Percentiles rank a stretch among this genome's conserved stretches.
Conservation (phyloP, 306 rosid species). For the Hippophae gyantsensis region DNA sequence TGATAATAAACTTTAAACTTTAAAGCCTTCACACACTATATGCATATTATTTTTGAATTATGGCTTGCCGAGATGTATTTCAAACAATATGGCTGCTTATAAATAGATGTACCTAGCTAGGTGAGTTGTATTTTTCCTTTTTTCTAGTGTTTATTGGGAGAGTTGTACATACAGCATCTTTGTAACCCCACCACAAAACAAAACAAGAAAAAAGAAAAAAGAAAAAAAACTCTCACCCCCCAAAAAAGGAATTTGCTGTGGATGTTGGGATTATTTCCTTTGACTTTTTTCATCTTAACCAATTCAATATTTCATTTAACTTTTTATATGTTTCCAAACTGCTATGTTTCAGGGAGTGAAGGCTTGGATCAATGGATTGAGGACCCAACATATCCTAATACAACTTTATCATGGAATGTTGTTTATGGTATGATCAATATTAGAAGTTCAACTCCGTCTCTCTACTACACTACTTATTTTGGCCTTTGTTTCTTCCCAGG, state of each 20-base stretch:
- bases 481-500: conserved; percentile 33
- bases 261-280: too few species aligned
- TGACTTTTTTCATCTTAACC: too few species aligned
- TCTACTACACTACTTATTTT: conserved; percentile 19
- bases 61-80: too few species aligned
- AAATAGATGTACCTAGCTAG: too few species aligned
- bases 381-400: conserved; percentile 54
- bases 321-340: conserved; percentile 22
- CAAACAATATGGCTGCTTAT: too few species aligned
- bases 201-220: too few species aligned
- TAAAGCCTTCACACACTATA: not conserved
- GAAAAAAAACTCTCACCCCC: too few species aligned
- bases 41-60: not conserved
- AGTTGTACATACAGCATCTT: too few species aligned
- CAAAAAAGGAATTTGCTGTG: too few species aligned
- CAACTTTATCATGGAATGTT: conserved; percentile 67
- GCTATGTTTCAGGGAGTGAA: conserved; percentile 42
- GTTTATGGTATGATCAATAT: conserved; percentile 42
- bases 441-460: not conserved
- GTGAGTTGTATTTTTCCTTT: too few species aligned
- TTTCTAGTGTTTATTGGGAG: too few species aligned
- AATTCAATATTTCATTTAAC: conserved; percentile 7
- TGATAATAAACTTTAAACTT: not conserved
- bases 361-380: conserved; percentile 49
- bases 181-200: too few species aligned